A percentile compares a stretch with the other conserved stretches of the same genome.
These are phyloP conservation scores for Keqinozyma sinolaborantium DNA, from an alignment of 1,139 yeast genomes.

Conservation along the genomic window DNA sequence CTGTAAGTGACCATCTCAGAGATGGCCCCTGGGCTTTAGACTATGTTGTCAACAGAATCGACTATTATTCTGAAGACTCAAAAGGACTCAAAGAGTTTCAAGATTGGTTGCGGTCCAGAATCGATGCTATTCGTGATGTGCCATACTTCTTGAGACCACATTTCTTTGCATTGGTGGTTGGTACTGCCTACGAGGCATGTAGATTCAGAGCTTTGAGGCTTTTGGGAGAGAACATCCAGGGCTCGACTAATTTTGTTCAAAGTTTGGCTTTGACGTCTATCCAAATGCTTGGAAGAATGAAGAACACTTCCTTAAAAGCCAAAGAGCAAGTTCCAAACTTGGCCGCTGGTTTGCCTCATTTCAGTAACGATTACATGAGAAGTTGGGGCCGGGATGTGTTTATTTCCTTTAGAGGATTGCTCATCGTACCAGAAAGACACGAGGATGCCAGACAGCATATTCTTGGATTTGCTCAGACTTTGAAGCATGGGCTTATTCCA, in stretches of 20 bases:
- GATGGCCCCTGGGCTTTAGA: slow-evolving; percentile 90
- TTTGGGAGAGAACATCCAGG: slow-evolving; percentile 52
- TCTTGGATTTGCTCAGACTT: slow-evolving; percentile 82
- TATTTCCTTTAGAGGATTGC: slow-evolving; percentile 77
- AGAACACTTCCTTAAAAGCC: slow-evolving; percentile 75
- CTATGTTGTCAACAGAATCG: slow-evolving; percentile 61
- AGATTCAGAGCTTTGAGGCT: slow-evolving; percentile 61
- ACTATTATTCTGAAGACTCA: slow-evolving; percentile 46
- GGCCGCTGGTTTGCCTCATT: slow-evolving; percentile 97
- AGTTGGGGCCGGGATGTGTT: slow-evolving; percentile 99
- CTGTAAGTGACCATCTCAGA: slow-evolving; percentile 76
- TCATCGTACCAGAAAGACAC: slow-evolving; percentile 71
- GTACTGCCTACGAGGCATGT: slow-evolving; percentile 80
- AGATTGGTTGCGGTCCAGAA: slow-evolving; percentile 66
- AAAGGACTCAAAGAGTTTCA: slow-evolving; percentile 49
- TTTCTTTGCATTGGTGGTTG: slow-evolving; percentile 76
- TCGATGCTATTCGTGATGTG: slow-evolving; percentile 58
- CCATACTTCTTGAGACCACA: slow-evolving; percentile 86
- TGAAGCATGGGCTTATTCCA: slow-evolving; percentile 94
- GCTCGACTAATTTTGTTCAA: slow-evolving; percentile 72
- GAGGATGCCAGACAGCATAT: slow-evolving; percentile 82
- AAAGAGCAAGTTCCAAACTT: slow-evolving; percentile 61
- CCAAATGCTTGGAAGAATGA: slow-evolving; percentile 80
- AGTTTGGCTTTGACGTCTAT: slow-evolving; percentile 76
- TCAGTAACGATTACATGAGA: slow-evolving; percentile 86